Evolutionary conservation across 2,329 filamentous ascomycete species (phyloP).

Genomic region (Lachnellula occidentalis): DNA sequence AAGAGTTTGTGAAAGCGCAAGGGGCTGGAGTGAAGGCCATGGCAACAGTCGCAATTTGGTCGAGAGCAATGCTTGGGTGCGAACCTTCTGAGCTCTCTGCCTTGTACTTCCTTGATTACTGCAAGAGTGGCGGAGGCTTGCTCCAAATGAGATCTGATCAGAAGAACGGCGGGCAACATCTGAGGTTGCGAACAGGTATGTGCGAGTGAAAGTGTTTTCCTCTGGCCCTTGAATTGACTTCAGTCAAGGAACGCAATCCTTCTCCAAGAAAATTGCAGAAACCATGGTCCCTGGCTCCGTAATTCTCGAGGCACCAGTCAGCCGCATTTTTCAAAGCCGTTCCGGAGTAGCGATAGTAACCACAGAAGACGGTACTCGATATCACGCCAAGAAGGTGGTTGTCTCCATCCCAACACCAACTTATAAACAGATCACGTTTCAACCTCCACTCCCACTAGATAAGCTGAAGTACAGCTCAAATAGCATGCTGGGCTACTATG

Average conservation of each 20-base stretch:
- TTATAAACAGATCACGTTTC: constrained; percentile 41
- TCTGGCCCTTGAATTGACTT: too few relatives aligned
- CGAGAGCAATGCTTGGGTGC: constrained; percentile 44
- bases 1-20: constrained; percentile 33
- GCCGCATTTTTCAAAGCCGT: constrained; percentile 2
- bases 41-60: constrained; percentile 39
- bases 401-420: constrained; percentile 45
- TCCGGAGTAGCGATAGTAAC: constrained; percentile 5
- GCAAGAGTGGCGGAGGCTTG: constrained; percentile 46
- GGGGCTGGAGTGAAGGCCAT: constrained; percentile 31
- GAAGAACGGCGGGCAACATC: constrained; percentile 40
- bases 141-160: constrained; percentile 47
- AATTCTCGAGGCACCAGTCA: constrained; percentile 11
- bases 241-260: constrained; percentile 13
- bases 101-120: constrained; percentile 51
- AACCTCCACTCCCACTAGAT: constrained; percentile 37
- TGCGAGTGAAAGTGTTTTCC: not conserved
- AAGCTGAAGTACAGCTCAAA: constrained; percentile 33
- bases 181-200: constrained; percentile 17
- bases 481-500: constrained; percentile 39
- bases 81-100: constrained; percentile 46
- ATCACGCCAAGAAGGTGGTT: constrained; percentile 34
- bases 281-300: constrained; percentile 10
- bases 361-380: constrained; percentile 1
- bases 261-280: constrained; percentile 12